phyloP scores from a whole-genome alignment of 2,329 filamentous ascomycete genomes.

The Epichloe hybrida region DNA sequence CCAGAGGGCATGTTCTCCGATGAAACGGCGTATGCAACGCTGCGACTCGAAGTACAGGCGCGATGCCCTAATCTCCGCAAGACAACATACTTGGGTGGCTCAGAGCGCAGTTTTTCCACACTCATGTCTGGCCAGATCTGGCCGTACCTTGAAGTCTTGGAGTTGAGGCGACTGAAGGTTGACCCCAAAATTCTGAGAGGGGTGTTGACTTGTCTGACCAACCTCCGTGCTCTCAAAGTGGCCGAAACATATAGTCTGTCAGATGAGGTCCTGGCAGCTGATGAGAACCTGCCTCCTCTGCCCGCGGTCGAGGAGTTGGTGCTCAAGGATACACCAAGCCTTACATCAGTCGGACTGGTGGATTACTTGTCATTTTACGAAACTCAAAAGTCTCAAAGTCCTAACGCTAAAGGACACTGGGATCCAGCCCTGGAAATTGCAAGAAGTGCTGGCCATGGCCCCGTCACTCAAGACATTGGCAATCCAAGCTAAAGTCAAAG shows the following conservation, averaged over 20 bases:
- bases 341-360: conserved; percentile 59
- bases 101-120: conserved; percentile 63
- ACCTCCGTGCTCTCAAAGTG: conserved; percentile 62
- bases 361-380: conserved; percentile 51
- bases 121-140: conserved; percentile 54
- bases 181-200: conserved; percentile 59
- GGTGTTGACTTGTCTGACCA: conserved; percentile 52
- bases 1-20: conserved; percentile 79
- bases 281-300: conserved; percentile 54
- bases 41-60: conserved; percentile 74
- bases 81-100: conserved; percentile 71
- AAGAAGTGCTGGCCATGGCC: conserved; percentile 44
- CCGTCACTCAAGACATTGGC: conserved; percentile 43
- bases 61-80: conserved; percentile 74
- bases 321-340: conserved; percentile 54
- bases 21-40: conserved; percentile 57
- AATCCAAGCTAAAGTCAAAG: conserved; percentile 35
- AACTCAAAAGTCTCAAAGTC: conserved; percentile 47
- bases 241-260: conserved; percentile 56
- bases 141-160: conserved; percentile 58
- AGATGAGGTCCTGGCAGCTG: conserved; percentile 60
- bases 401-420: conserved; percentile 62
- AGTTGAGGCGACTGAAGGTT: conserved; percentile 53
- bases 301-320: conserved; percentile 62
- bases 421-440: conserved; percentile 48